phyloP scores from a whole-genome alignment of 306 rosid genomes.

The Carpinus fangiana region DNA sequence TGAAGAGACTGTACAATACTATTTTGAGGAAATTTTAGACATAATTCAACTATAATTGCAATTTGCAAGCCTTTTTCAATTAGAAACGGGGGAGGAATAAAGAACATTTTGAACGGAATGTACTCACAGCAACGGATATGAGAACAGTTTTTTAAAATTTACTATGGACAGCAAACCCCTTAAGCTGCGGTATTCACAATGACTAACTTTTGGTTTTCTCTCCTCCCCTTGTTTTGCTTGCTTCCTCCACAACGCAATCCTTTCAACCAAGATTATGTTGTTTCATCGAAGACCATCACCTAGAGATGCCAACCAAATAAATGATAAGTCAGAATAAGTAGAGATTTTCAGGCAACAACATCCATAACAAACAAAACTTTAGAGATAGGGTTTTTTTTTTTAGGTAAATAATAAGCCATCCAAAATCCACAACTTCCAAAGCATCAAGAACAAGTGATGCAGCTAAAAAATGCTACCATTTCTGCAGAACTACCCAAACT shows the following conservation, averaged over 20 bases:
- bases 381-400: background rate
- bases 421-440: background rate
- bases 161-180: conserved; percentile 47
- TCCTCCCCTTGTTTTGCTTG: conserved; percentile 36
- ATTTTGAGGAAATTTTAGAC: conserved; percentile 30
- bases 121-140: conserved; percentile 37
- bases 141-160: conserved; percentile 30
- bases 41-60: conserved; percentile 22
- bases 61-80: conserved; percentile 16
- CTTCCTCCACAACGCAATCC: conserved; percentile 54
- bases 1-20: conserved; percentile 5
- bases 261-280: conserved; percentile 50
- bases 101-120: conserved; percentile 22
- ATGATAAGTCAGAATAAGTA: background rate
- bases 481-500: background rate
- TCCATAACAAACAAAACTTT: background rate
- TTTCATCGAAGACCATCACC: conserved; percentile 92
- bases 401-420: background rate
- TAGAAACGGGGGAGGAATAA: conserved; percentile 6
- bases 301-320: conserved; percentile 24
- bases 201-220: conserved; percentile 31
- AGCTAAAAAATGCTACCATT: background rate
- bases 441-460: background rate
- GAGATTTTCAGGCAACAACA: background rate
- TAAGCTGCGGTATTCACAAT: conserved; percentile 53